These are phyloP conservation scores for Candida arabinofermentans DNA, from an alignment of 805 yeast genomes.

Conservation along the genomic window DNA sequence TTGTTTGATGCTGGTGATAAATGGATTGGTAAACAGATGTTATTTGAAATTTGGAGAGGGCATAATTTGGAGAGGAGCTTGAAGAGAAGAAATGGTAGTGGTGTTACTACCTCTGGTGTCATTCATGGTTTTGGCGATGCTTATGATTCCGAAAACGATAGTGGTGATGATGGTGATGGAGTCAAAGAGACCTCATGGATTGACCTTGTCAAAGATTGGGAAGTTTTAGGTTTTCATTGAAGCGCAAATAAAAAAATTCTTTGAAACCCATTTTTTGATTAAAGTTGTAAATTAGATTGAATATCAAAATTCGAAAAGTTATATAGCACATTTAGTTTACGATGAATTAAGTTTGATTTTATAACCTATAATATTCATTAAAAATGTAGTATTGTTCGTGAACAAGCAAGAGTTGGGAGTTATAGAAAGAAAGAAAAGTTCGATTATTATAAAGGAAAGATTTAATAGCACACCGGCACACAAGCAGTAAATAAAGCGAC, in stretches of 20 bases:
- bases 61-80: conserved; percentile 21
- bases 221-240: conserved; percentile 30
- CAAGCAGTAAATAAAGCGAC: not conserved
- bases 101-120: not conserved
- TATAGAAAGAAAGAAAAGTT: not conserved
- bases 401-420: too few relatives aligned
- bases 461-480: too few relatives aligned
- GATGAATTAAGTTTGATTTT: too few relatives aligned
- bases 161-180: conserved; percentile 23
- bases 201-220: conserved; percentile 55
- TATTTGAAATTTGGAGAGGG: conserved; percentile 48
- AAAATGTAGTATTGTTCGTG: too few relatives aligned
- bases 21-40: conserved; percentile 54
- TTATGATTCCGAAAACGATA: conserved; percentile 6
- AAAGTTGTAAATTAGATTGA: not conserved
- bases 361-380: too few relatives aligned
- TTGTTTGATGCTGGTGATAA: conserved; percentile 35
- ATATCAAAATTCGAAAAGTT: too few relatives aligned
- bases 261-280: too few relatives aligned
- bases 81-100: not conserved
- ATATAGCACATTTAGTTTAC: too few relatives aligned
- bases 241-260: too few relatives aligned
- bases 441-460: not conserved
- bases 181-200: conserved; percentile 42
- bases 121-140: not conserved